Percentiles rank a stretch among this genome's conserved stretches.
Conservation (phyloP, 805 yeast genomes). For the Candida boleticola region DNA sequence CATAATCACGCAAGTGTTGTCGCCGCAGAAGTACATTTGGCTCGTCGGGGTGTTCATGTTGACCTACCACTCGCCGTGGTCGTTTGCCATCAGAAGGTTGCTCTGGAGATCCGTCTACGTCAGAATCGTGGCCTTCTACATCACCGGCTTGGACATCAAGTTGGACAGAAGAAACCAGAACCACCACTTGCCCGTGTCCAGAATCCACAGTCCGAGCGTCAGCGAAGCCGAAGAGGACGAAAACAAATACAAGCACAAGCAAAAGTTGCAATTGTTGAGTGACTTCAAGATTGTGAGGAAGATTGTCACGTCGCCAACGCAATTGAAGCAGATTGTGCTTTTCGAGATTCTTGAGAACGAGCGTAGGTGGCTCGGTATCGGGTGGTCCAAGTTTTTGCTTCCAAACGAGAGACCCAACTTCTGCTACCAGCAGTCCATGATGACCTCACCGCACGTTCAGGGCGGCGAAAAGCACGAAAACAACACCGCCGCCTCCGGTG, state of each 20-base stretch:
- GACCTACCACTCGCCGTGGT: conserved; percentile 49
- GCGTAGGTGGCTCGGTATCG: conserved; percentile 61
- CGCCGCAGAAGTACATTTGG: conserved; percentile 34
- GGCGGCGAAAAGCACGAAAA: conserved; percentile 8
- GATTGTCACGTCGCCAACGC: conserved; percentile 37
- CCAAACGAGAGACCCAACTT: conserved; percentile 53
- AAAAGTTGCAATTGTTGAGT: conserved; percentile 20
- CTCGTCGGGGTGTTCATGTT: conserved; percentile 35
- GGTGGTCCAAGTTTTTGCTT: conserved; percentile 51
- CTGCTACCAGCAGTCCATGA: conserved; percentile 40
- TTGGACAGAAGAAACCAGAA: conserved; percentile 9
- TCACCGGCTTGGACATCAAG: conserved; percentile 41
- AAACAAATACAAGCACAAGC: not conserved
- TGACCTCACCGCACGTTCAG: conserved; percentile 19
- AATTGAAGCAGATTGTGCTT: conserved; percentile 45
- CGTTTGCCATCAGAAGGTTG: conserved; percentile 41
- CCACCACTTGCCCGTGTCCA: conserved; percentile 8
- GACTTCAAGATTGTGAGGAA: conserved; percentile 41
- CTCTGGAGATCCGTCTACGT: conserved; percentile 50
- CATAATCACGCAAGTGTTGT: conserved; percentile 29
- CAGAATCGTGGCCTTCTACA: conserved; percentile 32
- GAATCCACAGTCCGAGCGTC: conserved; percentile 16
- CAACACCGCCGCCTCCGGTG: conserved; percentile 14
- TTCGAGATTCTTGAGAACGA: conserved; percentile 57
- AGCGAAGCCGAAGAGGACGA: conserved; percentile 15